Evolutionary conservation across 1,284 basidiomycete species (phyloP), one percentile per base, ranked within the genome.

Genomic region (Chalciporus sp.): DNA sequence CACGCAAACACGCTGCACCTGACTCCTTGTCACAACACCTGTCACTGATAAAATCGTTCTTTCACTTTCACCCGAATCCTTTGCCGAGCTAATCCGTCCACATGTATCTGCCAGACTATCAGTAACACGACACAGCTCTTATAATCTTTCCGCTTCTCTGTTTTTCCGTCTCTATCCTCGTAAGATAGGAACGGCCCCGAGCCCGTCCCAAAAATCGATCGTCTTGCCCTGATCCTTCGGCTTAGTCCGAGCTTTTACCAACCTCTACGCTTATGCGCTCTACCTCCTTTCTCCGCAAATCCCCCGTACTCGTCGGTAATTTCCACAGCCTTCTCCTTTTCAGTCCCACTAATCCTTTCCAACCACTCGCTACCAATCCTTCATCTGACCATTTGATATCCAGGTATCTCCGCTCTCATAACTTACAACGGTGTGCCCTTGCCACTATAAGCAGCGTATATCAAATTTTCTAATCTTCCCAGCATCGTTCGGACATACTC

Each of bases 401-500:
- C 12, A 9, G 17, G 35, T 17, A 17, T 17, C 17, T 37, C 3
- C 16, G 29, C 29, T 31, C 29, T 14, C 29, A 14, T 31, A n/a
- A n/a, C n/a, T n/a, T n/a, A 31, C 12, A 31, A n/a, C 14, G 33
- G 33, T 35, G 33, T 35, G 33, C 33, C 27, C 42, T 9, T n/a
- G 42, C 42, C 47, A 52, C 33, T 53, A 53, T 44, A 54, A 46
- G 46, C 43, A 55, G 52, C 33, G 39, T n/a, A 27, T 55, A 47
- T 54, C 42, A 55, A 55, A 55, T 49, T 42, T 16, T 23, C 44
- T 35, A 35, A 46, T 46, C 28, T 40, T 53, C 40, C 49, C 48
- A 26, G 12, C 27, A 29, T 33, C 37, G 37, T 20, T 12, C 9
- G 16, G 11, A 8, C 28, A 8, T 29, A 8, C 2, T 11, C 28